phyloP scores from a whole-genome alignment of 139 green algal genomes.

The Choricystis sp. region DNA sequence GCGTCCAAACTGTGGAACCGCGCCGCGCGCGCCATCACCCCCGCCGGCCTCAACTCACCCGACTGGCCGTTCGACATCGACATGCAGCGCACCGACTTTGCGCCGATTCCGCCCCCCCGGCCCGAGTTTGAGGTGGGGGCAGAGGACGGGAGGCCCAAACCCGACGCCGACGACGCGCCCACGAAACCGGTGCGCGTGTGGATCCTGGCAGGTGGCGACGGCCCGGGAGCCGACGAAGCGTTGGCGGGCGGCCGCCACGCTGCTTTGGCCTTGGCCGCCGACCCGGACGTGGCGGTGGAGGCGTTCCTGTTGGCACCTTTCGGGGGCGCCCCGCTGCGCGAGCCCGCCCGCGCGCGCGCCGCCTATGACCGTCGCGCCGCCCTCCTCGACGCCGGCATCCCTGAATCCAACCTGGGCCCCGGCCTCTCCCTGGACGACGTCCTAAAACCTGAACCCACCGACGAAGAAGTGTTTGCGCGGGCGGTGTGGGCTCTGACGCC shows the following conservation, averaged over 20 bases:
- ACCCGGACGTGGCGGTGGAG: neutral
- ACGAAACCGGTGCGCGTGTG: slow-evolving; percentile 11
- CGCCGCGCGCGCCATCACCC: too few relatives aligned
- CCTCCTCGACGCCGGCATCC: neutral
- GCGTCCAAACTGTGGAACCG: too few relatives aligned
- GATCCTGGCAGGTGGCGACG: slow-evolving; percentile 19
- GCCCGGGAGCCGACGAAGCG: slow-evolving; percentile 7
- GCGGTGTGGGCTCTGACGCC: neutral
- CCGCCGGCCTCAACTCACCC: too few relatives aligned
- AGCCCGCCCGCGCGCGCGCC: neutral
- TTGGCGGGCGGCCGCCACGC: slow-evolving; percentile 11
- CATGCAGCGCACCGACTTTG: too few relatives aligned
- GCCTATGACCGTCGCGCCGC: too few relatives aligned
- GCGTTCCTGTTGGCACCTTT: neutral
- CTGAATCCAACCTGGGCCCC: neutral
- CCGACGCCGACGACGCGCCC: too few relatives aligned
- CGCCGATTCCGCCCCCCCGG: too few relatives aligned
- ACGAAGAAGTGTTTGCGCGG: neutral
- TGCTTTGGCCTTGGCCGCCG: neutral
- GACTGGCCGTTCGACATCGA: too few relatives aligned
- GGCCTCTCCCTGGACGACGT: neutral
- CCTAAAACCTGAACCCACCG: neutral
- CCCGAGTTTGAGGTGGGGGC: too few relatives aligned
- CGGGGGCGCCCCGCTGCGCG: too few relatives aligned
- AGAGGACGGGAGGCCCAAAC: too few relatives aligned